Percentiles rank a stretch among this genome's conserved stretches.
phyloP scores from a whole-genome alignment of 1,139 yeast genomes.

The Suhomyces atakaporum region DNA sequence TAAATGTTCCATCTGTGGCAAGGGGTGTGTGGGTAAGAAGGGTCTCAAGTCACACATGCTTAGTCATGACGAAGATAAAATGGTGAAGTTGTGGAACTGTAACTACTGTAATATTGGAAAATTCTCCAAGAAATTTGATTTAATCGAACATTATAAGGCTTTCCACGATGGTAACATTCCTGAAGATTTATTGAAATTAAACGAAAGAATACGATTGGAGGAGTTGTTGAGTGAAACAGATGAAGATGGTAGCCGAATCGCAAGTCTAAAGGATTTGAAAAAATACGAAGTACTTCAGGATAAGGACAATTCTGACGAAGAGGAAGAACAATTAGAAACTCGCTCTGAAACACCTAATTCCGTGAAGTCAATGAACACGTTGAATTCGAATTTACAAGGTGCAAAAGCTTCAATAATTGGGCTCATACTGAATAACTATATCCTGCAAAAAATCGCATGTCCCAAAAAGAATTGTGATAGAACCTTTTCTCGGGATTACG shows the following conservation, averaged over 20 bases:
- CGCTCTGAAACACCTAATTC: conserved; percentile 22
- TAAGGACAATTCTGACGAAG: conserved; percentile 15
- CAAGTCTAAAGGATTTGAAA: conserved; percentile 9
- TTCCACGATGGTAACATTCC: conserved; percentile 47
- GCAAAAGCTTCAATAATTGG: conserved; percentile 34
- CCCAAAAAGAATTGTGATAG: conserved; percentile 50
- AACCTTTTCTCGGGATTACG: conserved; percentile 48
- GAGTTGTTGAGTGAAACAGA: conserved; percentile 22
- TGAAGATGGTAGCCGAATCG: conserved; percentile 1
- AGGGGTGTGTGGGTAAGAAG: conserved; percentile 70
- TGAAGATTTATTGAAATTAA: conserved; percentile 30
- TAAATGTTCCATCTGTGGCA: conserved; percentile 67
- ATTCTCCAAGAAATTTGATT: conserved; percentile 37
- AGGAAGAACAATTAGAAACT: conserved; percentile 9
- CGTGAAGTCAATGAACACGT: conserved; percentile 23
- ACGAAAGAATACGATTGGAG: conserved; percentile 27
- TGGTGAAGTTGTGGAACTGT: conserved; percentile 65
- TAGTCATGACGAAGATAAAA: conserved; percentile 51
- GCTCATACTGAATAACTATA: conserved; percentile 38
- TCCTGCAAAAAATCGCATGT: conserved; percentile 41
- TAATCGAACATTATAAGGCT: conserved; percentile 45
- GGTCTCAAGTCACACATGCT: conserved; percentile 75
- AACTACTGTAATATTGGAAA: conserved; percentile 43
- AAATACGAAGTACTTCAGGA: conserved; percentile 2
- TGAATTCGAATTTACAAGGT: conserved; percentile 21